phyloP scores from a whole-genome alignment of 2,329 filamentous ascomycete species.

The Colletotrichum scovillei region DNA sequence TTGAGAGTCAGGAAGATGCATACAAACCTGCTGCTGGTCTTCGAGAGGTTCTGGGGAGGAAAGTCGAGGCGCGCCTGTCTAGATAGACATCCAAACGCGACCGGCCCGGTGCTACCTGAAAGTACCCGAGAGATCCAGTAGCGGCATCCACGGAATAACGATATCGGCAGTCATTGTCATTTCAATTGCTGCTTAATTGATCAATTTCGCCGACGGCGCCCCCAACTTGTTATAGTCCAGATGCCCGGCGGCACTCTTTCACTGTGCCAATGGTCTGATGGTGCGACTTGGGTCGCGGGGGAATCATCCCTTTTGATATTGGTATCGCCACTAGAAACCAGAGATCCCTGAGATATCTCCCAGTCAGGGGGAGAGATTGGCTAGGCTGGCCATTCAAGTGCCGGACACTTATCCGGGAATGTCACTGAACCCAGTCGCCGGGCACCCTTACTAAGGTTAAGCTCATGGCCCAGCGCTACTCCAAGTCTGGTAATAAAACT shows the following conservation, averaged over 20 bases:
- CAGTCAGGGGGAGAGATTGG: background rate
- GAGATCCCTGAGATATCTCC: conserved; percentile 1
- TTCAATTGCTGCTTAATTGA: background rate
- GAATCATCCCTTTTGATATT: conserved; percentile 11
- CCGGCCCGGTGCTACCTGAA: conserved; percentile 5
- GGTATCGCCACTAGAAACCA: conserved; percentile 1
- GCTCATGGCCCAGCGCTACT: background rate
- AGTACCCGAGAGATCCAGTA: background rate
- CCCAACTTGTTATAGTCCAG: background rate
- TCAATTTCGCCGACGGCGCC: background rate
- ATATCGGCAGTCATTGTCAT: background rate
- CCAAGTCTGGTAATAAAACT: background rate
- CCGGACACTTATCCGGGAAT: background rate
- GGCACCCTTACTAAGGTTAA: background rate
- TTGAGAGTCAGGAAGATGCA: background rate
- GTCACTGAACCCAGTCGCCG: background rate
- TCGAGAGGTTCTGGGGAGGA: background rate
- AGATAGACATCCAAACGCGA: conserved; percentile 14
- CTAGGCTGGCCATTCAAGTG: conserved; percentile 5
- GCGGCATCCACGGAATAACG: background rate
- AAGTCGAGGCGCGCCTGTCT: background rate
- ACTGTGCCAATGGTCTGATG: background rate
- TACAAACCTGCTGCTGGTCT: background rate
- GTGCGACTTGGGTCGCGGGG: background rate
- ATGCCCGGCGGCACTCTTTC: background rate